Conservation (phyloP, 2,329 filamentous ascomycete genomes). For the Fusarium compactum region DNA sequence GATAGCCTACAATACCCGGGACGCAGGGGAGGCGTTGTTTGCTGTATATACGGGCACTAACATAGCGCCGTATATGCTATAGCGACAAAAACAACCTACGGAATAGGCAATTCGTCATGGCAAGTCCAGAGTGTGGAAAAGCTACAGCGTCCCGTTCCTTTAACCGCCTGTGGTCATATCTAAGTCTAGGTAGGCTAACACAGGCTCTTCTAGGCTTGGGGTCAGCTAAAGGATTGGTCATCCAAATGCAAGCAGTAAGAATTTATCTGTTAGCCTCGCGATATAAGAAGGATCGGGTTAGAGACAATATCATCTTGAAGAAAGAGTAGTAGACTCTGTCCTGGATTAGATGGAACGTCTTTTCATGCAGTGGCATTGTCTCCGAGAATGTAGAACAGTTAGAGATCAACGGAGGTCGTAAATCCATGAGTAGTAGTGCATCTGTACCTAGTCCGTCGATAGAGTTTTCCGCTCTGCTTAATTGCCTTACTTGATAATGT, state of each 20-base stretch:
- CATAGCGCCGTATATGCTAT: not conserved
- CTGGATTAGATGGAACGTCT: not conserved
- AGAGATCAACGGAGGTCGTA: not conserved
- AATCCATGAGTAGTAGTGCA: conserved; percentile 6
- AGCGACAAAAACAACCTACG: not conserved
- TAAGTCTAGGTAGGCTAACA: not conserved
- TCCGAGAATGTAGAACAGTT: not conserved
- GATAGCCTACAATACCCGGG: conserved; percentile 4
- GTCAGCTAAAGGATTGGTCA: conserved; percentile 20
- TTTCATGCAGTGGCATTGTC: not conserved
- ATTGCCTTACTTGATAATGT: not conserved
- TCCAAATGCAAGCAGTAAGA: not conserved
- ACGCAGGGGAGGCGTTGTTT: conserved; percentile 13
- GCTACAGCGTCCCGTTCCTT: not conserved
- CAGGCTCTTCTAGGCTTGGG: conserved; percentile 4
- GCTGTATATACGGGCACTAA: not conserved
- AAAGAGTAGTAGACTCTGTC: not conserved
- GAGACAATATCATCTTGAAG: not conserved
- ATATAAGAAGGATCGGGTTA: not conserved
- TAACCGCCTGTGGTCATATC: not conserved
- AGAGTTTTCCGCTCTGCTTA: conserved; percentile 11
- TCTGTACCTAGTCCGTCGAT: not conserved
- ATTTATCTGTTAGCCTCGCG: not conserved
- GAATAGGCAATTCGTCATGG: not conserved
- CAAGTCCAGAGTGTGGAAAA: not conserved